A percentile compares a stretch with the other conserved stretches of the same genome.
Evolutionary conservation across 2,329 filamentous ascomycete species (phyloP).

Genomic region (Exophiala sideris): DNA sequence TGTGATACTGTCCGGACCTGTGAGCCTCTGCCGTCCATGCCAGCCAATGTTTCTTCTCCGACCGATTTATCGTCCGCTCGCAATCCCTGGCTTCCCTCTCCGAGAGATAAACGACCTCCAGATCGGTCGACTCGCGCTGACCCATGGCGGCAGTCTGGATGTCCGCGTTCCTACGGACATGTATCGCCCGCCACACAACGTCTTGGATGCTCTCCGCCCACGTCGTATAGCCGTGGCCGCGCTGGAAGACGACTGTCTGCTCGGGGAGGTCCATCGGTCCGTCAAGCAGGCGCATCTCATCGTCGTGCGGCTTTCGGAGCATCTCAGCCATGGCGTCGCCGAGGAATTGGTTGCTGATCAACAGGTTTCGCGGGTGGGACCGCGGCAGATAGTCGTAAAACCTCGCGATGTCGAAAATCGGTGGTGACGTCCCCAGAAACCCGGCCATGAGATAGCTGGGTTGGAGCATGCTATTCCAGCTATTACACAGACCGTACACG

Average conservation of each 20-base stretch:
- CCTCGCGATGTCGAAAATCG: constrained; percentile 34
- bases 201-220: constrained; percentile 38
- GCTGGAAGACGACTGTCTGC: constrained; percentile 42
- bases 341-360: constrained; percentile 37
- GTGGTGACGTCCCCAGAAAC: constrained; percentile 38
- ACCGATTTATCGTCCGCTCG: constrained; percentile 7
- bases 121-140: background rate
- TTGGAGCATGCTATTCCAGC: constrained; percentile 30
- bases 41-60: background rate
- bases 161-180: constrained; percentile 43
- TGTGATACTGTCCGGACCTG: constrained; percentile 9
- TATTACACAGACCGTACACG: constrained; percentile 37
- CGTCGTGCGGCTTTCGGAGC: constrained; percentile 28
- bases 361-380: constrained; percentile 35
- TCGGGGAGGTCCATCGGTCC: constrained; percentile 10
- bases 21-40: constrained; percentile 8
- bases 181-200: constrained; percentile 41
- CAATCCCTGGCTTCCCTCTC: constrained; percentile 12
- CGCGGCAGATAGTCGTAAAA: constrained; percentile 21
- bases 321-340: constrained; percentile 34
- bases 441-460: constrained; percentile 45
- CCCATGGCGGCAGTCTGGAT: constrained; percentile 40
- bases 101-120: constrained; percentile 8
- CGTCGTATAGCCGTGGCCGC: constrained; percentile 44
- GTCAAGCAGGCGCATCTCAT: background rate